Base-by-base conservation (phyloP, 176 grass and related monocot genomes). In the Hsuehochloa calcarea region DNA sequence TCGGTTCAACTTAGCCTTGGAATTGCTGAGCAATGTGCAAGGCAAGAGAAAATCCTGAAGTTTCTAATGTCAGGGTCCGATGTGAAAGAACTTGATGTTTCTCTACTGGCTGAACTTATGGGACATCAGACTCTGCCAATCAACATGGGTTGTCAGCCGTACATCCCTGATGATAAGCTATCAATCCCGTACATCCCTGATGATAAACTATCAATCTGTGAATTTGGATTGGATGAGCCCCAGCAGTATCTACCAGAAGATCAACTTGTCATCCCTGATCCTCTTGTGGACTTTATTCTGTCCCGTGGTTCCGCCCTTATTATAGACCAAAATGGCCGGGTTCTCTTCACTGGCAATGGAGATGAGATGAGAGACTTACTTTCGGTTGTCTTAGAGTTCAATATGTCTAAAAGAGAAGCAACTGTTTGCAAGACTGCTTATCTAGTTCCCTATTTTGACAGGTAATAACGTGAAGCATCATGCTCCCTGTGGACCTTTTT, bases 371-470 rank as follows among this genome's bases (percentile, higher is more conserved):
- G 81, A 83, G 60, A 92, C 65, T 81, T 94, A 37, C 39, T 96
- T 34, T 88, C 88, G 0, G 52, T 89, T 73, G 65, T 91, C 26
- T 60, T 92, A 4, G 90, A 92, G 59, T 91, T 94, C 70, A 85
- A 80, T 72, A 56, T 82, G 47, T 81, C 80, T 40, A 92, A 79
- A 77, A 85, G 65, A 84, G 85, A 79, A 68, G 8, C 73, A 77
- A 62, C 31, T 59, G 82, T 87, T 83, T 87, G 85, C 73, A 99
- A 92, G 75, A 5, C 85, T 52, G 79, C 96, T 78, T 85, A 88
- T 78, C 73, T 99, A 16, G 91, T 99, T 83, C 93, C 93, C 82
- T 96, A 94, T 68, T 99, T 99, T 25, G 88, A 55, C 23, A 94
- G 96, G 96, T 96, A 89, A 20, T 54, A 15, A 27, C 26, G 17